Percentiles rank a stretch among this genome's conserved stretches.
These are phyloP conservation scores for Trichophyton verrucosum DNA, from an alignment of 2,329 filamentous ascomycete genomes.

Conservation along the genomic window DNA sequence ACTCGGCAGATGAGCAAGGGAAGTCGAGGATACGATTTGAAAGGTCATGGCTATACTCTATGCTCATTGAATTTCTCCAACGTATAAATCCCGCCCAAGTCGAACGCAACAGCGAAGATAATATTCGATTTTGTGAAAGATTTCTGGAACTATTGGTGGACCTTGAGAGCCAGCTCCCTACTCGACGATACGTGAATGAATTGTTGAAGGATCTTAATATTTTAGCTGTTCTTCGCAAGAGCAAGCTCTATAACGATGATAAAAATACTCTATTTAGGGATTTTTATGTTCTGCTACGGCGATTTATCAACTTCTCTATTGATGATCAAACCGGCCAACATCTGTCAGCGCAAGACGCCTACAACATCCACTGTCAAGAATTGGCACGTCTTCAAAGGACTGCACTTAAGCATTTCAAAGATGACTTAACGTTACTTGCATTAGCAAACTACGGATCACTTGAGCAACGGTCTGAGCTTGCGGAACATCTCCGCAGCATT, in stretches of 20 bases:
- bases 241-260: conserved; percentile 62
- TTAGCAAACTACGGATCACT: conserved; percentile 87
- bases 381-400: conserved; percentile 70
- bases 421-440: conserved; percentile 81
- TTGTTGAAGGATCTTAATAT: conserved; percentile 77
- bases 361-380: conserved; percentile 63
- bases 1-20: conserved; percentile 65
- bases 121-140: conserved; percentile 76
- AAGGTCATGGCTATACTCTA: conserved; percentile 79
- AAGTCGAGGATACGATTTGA: conserved; percentile 81
- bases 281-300: conserved; percentile 63
- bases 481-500: conserved; percentile 59
- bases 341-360: conserved; percentile 57
- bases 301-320: conserved; percentile 80
- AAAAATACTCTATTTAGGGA: conserved; percentile 69
- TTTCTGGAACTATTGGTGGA: conserved; percentile 85
- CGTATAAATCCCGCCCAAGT: conserved; percentile 47
- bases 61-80: conserved; percentile 70
- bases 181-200: conserved; percentile 82
- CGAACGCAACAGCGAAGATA: conserved; percentile 39
- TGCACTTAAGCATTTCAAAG: conserved; percentile 69
- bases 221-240: conserved; percentile 62
- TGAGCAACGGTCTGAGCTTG: conserved; percentile 65
- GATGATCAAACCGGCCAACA: conserved; percentile 82
- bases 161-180: conserved; percentile 84